phyloP scores from a whole-genome alignment of 495 filamentous ascomycete genomes.

The Viridothelium virens region DNA sequence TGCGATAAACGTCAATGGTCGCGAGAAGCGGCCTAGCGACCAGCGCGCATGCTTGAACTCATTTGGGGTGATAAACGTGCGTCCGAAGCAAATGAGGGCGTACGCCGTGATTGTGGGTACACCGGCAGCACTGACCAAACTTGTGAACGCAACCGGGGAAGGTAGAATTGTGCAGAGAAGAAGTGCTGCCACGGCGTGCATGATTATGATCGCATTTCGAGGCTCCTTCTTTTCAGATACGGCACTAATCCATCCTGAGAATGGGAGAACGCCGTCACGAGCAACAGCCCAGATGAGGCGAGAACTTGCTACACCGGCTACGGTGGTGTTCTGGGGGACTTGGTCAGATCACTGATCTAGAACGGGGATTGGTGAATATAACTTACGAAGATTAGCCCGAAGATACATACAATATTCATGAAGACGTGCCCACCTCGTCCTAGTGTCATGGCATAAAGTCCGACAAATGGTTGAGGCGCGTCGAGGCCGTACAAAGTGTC shows the following conservation, averaged over 20 bases:
- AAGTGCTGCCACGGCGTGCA: conserved; percentile 44
- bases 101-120: conserved; percentile 47
- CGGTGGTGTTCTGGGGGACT: conserved; percentile 42
- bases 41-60: conserved; percentile 29
- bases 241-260: conserved; percentile 48
- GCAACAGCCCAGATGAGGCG: conserved; percentile 51
- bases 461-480: conserved; percentile 48
- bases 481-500: conserved; percentile 37
- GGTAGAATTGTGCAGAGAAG: conserved; percentile 48
- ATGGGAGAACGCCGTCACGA: conserved; percentile 49
- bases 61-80: conserved; percentile 40
- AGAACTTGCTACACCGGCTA: conserved; percentile 49
- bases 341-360: neutral
- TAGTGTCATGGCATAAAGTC: conserved; percentile 46
- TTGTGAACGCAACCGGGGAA: conserved; percentile 48
- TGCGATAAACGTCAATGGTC: conserved; percentile 27
- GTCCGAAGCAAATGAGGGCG: conserved; percentile 47
- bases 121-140: conserved; percentile 40
- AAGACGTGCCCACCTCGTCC: conserved; percentile 48
- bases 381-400: conserved; percentile 30
- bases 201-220: conserved; percentile 48
- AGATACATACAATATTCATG: conserved; percentile 47
- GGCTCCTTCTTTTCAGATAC: conserved; percentile 44
- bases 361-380: neutral
- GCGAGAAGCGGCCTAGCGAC: conserved; percentile 26